phyloP scores from a whole-genome alignment of 2,329 filamentous ascomycete species.

The Xylariaceae sp. region DNA sequence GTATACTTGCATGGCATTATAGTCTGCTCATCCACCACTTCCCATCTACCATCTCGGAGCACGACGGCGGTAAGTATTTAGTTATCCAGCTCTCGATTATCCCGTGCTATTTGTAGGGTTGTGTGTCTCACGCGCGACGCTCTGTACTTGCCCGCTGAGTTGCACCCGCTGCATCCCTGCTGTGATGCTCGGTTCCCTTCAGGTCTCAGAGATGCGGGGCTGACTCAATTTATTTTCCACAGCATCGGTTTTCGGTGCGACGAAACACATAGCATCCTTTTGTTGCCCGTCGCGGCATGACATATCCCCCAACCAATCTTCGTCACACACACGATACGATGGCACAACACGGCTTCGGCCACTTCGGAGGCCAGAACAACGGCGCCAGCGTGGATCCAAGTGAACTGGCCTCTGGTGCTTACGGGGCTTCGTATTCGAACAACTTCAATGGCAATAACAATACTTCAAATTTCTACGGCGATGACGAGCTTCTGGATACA shows the following conservation, averaged over 20 bases:
- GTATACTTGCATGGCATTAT: slow-evolving; percentile 11
- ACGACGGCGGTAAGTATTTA: slow-evolving; percentile 11
- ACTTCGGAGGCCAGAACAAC: slow-evolving; percentile 50
- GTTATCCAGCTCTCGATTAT: not conserved
- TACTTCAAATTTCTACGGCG: slow-evolving; percentile 71
- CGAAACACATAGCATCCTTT: slow-evolving; percentile 12
- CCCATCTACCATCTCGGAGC: not conserved
- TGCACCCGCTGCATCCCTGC: slow-evolving; percentile 9
- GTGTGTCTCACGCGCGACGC: slow-evolving; percentile 1
- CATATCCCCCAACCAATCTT: slow-evolving; percentile 14
- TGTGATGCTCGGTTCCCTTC: slow-evolving; percentile 8
- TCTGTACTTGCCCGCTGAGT: slow-evolving; percentile 4
- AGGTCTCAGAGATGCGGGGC: slow-evolving; percentile 27
- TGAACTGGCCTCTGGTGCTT: slow-evolving; percentile 63
- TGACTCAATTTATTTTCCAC: slow-evolving; percentile 24
- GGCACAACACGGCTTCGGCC: slow-evolving; percentile 53
- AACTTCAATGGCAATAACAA: slow-evolving; percentile 53
- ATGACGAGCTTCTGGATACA: slow-evolving; percentile 81
- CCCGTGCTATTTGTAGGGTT: not conserved
- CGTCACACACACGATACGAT: slow-evolving; percentile 35
- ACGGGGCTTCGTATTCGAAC: slow-evolving; percentile 58
- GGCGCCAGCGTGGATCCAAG: slow-evolving; percentile 72
- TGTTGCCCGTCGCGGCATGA: slow-evolving; percentile 18
- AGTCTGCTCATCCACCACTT: slow-evolving; percentile 4
- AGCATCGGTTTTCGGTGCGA: slow-evolving; percentile 22